Percentiles rank a stretch among this genome's conserved stretches.
These are phyloP conservation scores for Chlorella sp. DNA, from an alignment of 139 green algal species.

Conservation along the genomic window DNA sequence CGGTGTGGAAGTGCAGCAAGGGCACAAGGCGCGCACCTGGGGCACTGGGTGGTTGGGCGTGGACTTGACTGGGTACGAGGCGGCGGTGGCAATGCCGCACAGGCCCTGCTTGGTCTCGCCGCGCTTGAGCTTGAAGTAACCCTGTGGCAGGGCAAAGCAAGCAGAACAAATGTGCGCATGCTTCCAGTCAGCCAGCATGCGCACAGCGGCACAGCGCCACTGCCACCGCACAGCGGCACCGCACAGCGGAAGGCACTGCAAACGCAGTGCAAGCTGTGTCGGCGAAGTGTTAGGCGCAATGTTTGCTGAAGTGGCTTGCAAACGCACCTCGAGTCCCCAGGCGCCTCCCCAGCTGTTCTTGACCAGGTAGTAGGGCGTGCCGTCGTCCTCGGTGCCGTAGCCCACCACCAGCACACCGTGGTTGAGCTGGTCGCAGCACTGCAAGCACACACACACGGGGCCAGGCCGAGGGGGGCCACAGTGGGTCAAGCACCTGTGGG, in stretches of 20 bases:
- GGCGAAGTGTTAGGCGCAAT: too few species aligned
- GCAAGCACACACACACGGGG: conserved; percentile 21
- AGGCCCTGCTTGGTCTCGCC: conserved; percentile 47
- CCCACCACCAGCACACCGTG: conserved; percentile 95
- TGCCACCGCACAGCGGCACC: too few species aligned
- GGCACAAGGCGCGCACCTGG: too few species aligned
- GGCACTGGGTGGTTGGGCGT: conserved; percentile 4
- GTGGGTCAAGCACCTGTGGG: too few species aligned
- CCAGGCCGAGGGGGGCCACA: too few species aligned
- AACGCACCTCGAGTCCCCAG: conserved; percentile 61
- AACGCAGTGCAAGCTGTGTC: too few species aligned
- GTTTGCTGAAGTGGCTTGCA: too few species aligned
- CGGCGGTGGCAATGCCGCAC: conserved; percentile 81
- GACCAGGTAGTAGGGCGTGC: conserved; percentile 51
- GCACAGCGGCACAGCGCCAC: too few species aligned
- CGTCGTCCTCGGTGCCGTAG: conserved; percentile 55
- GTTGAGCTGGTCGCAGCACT: conserved; percentile 83
- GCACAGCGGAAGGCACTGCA: too few species aligned
- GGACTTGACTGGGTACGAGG: conserved; percentile 87
- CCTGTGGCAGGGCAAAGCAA: too few species aligned
- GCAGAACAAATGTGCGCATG: conserved; percentile 5
- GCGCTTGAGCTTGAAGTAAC: conserved; percentile 66
- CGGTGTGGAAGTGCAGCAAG: too few species aligned
- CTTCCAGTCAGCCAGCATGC: not conserved
- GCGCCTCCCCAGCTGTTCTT: conserved; percentile 89